phyloP scores from a whole-genome alignment of 164 flowering plant species.

The Dillenia suffruticosa region DNA sequence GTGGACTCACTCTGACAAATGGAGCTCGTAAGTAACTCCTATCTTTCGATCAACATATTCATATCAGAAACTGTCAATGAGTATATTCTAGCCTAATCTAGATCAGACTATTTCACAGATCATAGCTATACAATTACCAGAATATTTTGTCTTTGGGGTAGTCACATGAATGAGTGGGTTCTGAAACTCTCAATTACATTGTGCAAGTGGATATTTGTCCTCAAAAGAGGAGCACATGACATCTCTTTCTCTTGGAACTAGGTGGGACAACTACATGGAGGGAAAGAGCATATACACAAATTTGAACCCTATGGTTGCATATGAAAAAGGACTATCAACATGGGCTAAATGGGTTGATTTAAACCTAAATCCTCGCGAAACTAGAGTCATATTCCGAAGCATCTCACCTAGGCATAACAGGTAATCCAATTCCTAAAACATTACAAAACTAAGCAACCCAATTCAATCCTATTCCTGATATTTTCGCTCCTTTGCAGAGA shows the following conservation, averaged over 20 bases:
- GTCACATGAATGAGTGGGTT: slow-evolving; percentile 2
- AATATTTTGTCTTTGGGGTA: not conserved
- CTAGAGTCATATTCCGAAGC: slow-evolving; percentile 68
- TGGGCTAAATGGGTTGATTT: slow-evolving; percentile 90
- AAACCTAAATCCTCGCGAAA: slow-evolving; percentile 56
- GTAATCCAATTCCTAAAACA: slow-evolving; percentile 13
- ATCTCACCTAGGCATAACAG: slow-evolving; percentile 86
- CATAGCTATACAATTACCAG: not conserved
- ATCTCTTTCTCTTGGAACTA: slow-evolving; percentile 6
- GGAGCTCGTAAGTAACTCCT: slow-evolving; percentile 51
- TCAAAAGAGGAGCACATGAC: too few species aligned
- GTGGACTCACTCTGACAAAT: slow-evolving; percentile 75
- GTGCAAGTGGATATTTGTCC: too few species aligned
- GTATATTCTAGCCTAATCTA: too few species aligned
- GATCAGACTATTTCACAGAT: too few species aligned
- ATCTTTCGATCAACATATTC: not conserved
- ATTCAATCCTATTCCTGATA: not conserved
- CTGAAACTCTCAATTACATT: too few species aligned
- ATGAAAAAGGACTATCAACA: slow-evolving; percentile 68
- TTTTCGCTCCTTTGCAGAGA: slow-evolving; percentile 25
- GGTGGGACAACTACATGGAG: slow-evolving; percentile 81
- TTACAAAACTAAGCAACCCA: too few species aligned
- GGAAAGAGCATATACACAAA: slow-evolving; percentile 35
- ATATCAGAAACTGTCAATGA: not conserved
- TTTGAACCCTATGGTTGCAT: slow-evolving; percentile 81